These are phyloP conservation scores for Amanita exitialis DNA, from an alignment of 768 basidiomycete species.

Conservation along the genomic window DNA sequence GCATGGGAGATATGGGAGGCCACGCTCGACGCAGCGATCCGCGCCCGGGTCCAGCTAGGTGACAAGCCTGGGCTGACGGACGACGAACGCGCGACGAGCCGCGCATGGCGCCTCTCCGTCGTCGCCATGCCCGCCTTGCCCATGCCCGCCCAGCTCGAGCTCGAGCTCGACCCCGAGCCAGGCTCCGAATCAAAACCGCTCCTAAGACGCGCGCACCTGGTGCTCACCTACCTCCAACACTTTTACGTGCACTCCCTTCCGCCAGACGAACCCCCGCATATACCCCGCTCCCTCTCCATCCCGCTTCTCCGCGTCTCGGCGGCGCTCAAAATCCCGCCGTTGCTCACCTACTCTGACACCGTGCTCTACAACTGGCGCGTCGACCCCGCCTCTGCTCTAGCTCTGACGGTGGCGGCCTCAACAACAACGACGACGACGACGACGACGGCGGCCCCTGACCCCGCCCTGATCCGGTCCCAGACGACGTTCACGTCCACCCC, in stretches of 20 bases:
- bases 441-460: conserved; percentile 22
- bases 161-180: conserved; percentile 20
- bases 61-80: conserved; percentile 28
- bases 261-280: conserved; percentile 36
- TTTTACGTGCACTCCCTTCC: conserved; percentile 71
- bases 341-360: conserved; percentile 88
- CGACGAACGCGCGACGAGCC: background rate
- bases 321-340: conserved; percentile 73
- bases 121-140: conserved; percentile 44
- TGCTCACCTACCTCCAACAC: conserved; percentile 69
- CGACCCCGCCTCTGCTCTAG: conserved; percentile 4
- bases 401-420: too few species aligned
- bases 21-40: conserved; percentile 39
- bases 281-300: conserved; percentile 67
- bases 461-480: conserved; percentile 55
- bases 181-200: conserved; percentile 36
- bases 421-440: too few species aligned
- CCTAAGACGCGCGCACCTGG: conserved; percentile 68
- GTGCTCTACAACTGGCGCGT: conserved; percentile 84
- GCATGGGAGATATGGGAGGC: conserved; percentile 71
- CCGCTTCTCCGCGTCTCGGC: conserved; percentile 68
- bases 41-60: conserved; percentile 44
- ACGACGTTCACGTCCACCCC: conserved; percentile 70
- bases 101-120: background rate
- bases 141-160: conserved; percentile 21